These are phyloP conservation scores for Colletotrichum sp. DNA, from an alignment of 2,329 filamentous ascomycete species.

Conservation along the genomic window DNA sequence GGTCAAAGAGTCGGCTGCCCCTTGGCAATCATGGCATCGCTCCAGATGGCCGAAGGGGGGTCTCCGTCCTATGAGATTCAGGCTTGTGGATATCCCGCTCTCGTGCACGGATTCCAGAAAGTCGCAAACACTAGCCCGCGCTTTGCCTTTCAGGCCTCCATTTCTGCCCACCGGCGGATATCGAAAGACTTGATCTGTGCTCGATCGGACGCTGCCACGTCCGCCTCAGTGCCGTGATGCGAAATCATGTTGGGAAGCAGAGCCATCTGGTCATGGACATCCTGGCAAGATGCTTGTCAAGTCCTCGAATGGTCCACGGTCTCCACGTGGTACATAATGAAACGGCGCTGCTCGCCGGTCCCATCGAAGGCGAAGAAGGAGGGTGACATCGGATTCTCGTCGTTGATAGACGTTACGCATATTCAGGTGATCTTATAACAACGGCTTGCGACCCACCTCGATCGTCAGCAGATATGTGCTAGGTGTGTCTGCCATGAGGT, in stretches of 20 bases:
- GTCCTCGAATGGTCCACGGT: not conserved
- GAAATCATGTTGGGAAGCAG: not conserved
- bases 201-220: not conserved
- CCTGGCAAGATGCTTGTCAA: not conserved
- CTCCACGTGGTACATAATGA: slow-evolving; percentile 1
- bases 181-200: not conserved
- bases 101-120: not conserved
- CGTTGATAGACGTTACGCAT: not conserved
- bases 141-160: not conserved
- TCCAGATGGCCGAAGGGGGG: not conserved
- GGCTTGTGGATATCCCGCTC: not conserved
- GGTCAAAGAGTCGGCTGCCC: not conserved
- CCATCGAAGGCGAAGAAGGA: not conserved
- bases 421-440: not conserved
- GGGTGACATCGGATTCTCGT: too few species aligned
- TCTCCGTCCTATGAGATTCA: not conserved
- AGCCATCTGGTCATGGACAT: not conserved
- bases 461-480: not conserved
- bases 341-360: not conserved
- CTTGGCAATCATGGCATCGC: not conserved
- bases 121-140: not conserved
- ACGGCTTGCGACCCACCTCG: not conserved
- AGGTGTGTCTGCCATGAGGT: not conserved
- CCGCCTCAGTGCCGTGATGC: not conserved
- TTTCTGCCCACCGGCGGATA: not conserved